These are phyloP conservation scores for Phytophthora sp. DNA, from an alignment of 352 stramenopile genomes.

Conservation along the genomic window DNA sequence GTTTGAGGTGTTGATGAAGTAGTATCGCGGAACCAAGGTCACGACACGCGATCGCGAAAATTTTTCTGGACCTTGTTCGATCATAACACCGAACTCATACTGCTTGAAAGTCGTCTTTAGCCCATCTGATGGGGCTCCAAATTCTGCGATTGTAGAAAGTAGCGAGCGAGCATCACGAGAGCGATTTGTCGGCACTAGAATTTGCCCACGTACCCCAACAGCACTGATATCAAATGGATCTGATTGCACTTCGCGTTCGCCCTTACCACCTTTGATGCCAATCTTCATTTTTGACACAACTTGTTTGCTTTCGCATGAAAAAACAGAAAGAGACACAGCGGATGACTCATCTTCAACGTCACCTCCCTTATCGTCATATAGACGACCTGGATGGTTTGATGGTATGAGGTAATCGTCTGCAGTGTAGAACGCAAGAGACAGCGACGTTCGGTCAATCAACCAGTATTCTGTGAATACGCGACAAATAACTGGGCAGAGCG, in stretches of 20 bases:
- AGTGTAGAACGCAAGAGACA: conserved; percentile 77
- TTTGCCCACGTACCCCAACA: conserved; percentile 76
- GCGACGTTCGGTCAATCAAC: conserved; percentile 80
- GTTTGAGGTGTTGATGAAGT: conserved; percentile 79
- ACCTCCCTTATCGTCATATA: conserved; percentile 31
- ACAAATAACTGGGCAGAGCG: conserved; percentile 64
- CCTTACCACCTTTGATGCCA: conserved; percentile 49
- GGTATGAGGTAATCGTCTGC: conserved; percentile 63
- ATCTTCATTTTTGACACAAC: conserved; percentile 81
- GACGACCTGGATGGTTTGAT: conserved; percentile 44
- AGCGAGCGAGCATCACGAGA: conserved; percentile 49
- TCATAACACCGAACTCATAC: conserved; percentile 87
- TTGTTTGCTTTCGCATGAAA: conserved; percentile 69
- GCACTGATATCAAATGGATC: conserved; percentile 82
- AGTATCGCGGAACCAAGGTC: conserved; percentile 81
- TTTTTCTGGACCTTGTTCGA: conserved; percentile 78
- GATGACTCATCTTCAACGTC: conserved; percentile 28
- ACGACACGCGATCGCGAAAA: conserved; percentile 83
- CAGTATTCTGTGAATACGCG: conserved; percentile 86
- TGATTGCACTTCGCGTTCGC: conserved; percentile 64
- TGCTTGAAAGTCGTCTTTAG: conserved; percentile 59
- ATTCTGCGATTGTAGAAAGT: conserved; percentile 59
- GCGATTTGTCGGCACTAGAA: conserved; percentile 59
- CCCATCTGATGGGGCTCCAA: conserved; percentile 26
- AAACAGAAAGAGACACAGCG: conserved; percentile 71